Evolutionary conservation across 768 basidiomycete genomes (phyloP).

Genomic region (Amylocystis lapponica): DNA sequence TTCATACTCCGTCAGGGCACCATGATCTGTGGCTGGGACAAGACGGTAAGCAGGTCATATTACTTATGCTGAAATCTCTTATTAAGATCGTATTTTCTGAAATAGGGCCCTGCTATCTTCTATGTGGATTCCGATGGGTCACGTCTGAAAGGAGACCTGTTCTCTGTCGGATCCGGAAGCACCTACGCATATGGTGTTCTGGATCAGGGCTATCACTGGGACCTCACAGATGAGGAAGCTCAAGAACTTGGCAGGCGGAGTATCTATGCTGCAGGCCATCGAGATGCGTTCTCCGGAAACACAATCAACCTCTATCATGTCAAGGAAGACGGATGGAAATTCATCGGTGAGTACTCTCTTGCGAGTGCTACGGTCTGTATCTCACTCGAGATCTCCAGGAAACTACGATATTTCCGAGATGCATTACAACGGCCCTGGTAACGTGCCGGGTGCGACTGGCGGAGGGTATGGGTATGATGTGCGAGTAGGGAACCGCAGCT

Average conservation of each 20-base stretch:
- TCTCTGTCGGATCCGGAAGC: slow-evolving; percentile 97
- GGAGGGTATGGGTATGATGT: slow-evolving; percentile 78
- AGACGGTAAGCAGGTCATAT: slow-evolving; percentile 57
- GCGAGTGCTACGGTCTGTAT: neutral
- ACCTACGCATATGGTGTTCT: slow-evolving; percentile 99
- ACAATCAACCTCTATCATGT: slow-evolving; percentile 95
- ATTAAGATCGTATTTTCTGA: slow-evolving; percentile 1
- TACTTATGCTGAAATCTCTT: neutral
- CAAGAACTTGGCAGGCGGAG: slow-evolving; percentile 90
- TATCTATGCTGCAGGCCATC: slow-evolving; percentile 95
- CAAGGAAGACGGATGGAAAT: slow-evolving; percentile 91
- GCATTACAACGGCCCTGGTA: slow-evolving; percentile 85
- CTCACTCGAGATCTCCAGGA: slow-evolving; percentile 39
- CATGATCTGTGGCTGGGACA: slow-evolving; percentile 99
- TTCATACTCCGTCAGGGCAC: slow-evolving; percentile 61
- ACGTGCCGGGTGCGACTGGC: no score
- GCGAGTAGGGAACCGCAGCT: slow-evolving; percentile 53
- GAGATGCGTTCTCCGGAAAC: slow-evolving; percentile 95
- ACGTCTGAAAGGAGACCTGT: slow-evolving; percentile 92
- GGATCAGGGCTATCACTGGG: slow-evolving; percentile 94
- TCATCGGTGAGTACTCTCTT: slow-evolving; percentile 70
- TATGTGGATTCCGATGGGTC: slow-evolving; percentile 98
- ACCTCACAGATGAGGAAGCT: slow-evolving; percentile 87
- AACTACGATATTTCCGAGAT: slow-evolving; percentile 89
- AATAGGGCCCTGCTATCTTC: slow-evolving; percentile 85